Evolutionary conservation across 2,329 filamentous ascomycete genomes (phyloP).

Genomic region (Shiraia sp.): DNA sequence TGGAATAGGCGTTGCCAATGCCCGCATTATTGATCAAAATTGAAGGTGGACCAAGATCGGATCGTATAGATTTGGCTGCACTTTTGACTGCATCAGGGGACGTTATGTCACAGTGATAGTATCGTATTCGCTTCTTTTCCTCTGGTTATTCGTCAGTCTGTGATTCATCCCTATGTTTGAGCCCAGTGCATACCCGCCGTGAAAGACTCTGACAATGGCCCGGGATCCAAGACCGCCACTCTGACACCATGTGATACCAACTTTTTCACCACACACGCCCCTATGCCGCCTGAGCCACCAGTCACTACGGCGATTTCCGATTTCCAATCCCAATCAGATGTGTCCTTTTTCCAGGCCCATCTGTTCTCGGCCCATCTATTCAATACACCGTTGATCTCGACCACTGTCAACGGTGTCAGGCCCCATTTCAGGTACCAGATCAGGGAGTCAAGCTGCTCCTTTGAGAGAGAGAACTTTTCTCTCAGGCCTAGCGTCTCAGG

Average conservation of each 20-base stretch:
- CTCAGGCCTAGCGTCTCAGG: conserved; percentile 25
- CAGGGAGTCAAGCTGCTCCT: conserved; percentile 26
- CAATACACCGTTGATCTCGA: conserved; percentile 31
- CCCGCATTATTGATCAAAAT: conserved; percentile 45
- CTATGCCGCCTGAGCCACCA: conserved; percentile 43
- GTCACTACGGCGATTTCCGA: conserved; percentile 43
- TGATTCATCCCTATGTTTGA: background rate
- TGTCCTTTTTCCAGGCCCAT: conserved; percentile 42
- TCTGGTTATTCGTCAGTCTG: conserved; percentile 14
- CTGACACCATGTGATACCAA: conserved; percentile 36
- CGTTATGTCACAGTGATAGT: conserved; percentile 42
- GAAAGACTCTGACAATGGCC: conserved; percentile 32
- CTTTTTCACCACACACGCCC: conserved; percentile 36
- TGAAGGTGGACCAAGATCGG: conserved; percentile 35
- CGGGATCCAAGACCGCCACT: conserved; percentile 43
- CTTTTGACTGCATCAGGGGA: conserved; percentile 31
- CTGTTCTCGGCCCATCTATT: conserved; percentile 44
- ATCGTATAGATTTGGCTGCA: conserved; percentile 38
- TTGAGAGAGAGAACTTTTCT: conserved; percentile 22
- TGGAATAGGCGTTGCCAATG: conserved; percentile 38
- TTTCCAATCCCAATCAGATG: conserved; percentile 34
- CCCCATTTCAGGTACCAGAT: conserved; percentile 32
- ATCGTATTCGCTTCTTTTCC: conserved; percentile 21
- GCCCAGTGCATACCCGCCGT: conserved; percentile 23
- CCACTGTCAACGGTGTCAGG: conserved; percentile 24